Base-by-base conservation (phyloP, 208 protist genomes). In the Acanthamoeba culbertsoni region DNA sequence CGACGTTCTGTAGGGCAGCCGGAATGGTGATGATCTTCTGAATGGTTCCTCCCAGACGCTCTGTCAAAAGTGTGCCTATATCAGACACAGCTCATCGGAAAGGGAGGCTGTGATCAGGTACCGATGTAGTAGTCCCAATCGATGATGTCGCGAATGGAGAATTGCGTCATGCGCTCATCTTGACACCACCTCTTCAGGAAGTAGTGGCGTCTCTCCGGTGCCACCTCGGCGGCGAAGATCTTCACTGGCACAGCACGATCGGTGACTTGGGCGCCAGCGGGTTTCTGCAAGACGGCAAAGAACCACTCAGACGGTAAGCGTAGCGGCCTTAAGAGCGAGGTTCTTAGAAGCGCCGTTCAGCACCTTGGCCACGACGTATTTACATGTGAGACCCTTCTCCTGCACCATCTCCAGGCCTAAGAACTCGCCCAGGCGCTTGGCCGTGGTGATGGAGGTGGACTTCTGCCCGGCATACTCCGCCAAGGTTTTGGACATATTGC, bases 11-110 rank as follows among this genome's bases (percentile, higher is more conserved):
- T 53, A 99, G 95, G 20, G 98, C 99, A 6, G 99, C 99, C 1
- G 99, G 99, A 93, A 99, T 99, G 10, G 99, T 99, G 89, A 99
- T 98, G 91, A 99, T 99, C 95, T 99, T 99, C 95, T 99, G 99
- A 84, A 99, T 98, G 59, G 98, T 97, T 10, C 96, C 97, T 55
- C 95, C 98, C 55, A 99, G 98, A 68, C 99, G 98, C 5, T 97
- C 96, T 42, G 46, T 57, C n/a, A n/a, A n/a, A n/a, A n/a, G n/a
- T 28, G 33, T 43, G 2, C 12, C 48, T 18, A 55, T 18, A 68
- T 68, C 59, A n/a, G 31, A 10, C 59, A 68, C 59, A 55, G 48
- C 18, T 55, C 48, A 18, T 18, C 18, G 63, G 35, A 33, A 59
- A 59, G 51, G 23, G 51, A n/a, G 16, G 23, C 23, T n/a, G 51